These are phyloP conservation scores for Beauveria scarabaeidicola DNA, from an alignment of 2,329 filamentous ascomycete genomes.

Conservation along the genomic window DNA sequence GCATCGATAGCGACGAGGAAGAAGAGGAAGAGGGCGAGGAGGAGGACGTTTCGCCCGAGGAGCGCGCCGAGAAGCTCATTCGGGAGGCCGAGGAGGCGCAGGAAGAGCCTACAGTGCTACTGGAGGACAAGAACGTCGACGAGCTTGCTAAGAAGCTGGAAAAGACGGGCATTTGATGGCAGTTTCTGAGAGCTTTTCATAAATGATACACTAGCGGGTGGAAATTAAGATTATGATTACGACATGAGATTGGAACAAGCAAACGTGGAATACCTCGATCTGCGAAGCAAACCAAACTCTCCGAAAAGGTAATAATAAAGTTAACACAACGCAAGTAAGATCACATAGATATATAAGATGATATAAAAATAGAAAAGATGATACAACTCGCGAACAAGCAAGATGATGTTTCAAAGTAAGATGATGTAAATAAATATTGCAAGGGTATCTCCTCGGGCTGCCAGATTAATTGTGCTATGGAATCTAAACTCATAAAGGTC, in stretches of 20 bases:
- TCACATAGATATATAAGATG: no score
- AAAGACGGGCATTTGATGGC: constrained; percentile 53
- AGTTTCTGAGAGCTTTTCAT: constrained; percentile 8
- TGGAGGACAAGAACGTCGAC: constrained; percentile 72
- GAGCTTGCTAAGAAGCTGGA: constrained; percentile 65
- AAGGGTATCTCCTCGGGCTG: not conserved
- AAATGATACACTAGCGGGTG: constrained; percentile 20
- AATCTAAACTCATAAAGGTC: not conserved
- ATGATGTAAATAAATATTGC: not conserved
- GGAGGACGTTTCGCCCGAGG: constrained; percentile 53
- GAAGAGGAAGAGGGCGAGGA: constrained; percentile 60
- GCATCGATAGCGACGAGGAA: constrained; percentile 61
- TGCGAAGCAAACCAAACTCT: not conserved
- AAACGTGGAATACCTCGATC: not conserved
- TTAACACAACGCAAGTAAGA: no score
- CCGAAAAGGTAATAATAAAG: no score
- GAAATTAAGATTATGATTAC: constrained; percentile 14
- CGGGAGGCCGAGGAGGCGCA: constrained; percentile 65
- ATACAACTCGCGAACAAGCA: not conserved
- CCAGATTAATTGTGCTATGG: not conserved
- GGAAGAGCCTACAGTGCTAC: constrained; percentile 61
- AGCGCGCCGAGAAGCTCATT: constrained; percentile 59
- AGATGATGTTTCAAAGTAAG: not conserved
- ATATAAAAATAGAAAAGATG: not conserved
- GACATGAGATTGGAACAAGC: not conserved